Evolutionary conservation across 2,329 filamentous ascomycete genomes (phyloP), one percentile per base, ranked within the genome.

Genomic region (Epichloe scottii): DNA sequence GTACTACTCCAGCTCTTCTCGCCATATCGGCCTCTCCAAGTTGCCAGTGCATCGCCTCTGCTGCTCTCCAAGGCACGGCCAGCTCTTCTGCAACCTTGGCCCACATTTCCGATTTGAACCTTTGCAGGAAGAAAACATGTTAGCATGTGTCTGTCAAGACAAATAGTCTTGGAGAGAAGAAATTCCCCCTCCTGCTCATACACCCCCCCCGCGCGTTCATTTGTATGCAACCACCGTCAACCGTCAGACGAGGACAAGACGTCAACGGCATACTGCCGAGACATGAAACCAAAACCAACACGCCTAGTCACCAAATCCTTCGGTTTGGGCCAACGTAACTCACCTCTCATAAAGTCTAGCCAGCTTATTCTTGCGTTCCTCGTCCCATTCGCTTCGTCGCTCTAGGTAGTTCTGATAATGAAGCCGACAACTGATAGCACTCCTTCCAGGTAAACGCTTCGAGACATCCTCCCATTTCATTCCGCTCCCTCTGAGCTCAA

Each of bases 381-480:
- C 93, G 62, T 96, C 89, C 90, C 91, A 97, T 65, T 95, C 89
- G 60, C 87, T 89, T 52, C 89, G 79, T 62, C 89, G 80, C 68
- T 98, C 93, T 49, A 96, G 79, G 65, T 97, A 97, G 66, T 98
- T 98, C 62, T 97, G 91, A 67, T 96, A 97, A 63, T 95, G 89
- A 48, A 97, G 76, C 42, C 91, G 84, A 68, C 91, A 97, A 60
- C 89, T 95, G 62, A 96, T 96, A 52, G 89, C 85, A 68, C 89
- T 96, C 59, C 93, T 81, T 55, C 91, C 91, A 3, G 89, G 90
- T 47, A 97, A 73, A 50, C 85, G 81, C 71, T 91, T 94, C 55
- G 89, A 94, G 61, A 97, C 96, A 67, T 97, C 91, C 64, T 97
- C 91, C 93, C 91, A 97, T 66, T 97, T 97, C 89, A 96, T 95